These are phyloP conservation scores for Phytophthora ohioensis DNA, from an alignment of 352 stramenopile species.

Conservation along the genomic window DNA sequence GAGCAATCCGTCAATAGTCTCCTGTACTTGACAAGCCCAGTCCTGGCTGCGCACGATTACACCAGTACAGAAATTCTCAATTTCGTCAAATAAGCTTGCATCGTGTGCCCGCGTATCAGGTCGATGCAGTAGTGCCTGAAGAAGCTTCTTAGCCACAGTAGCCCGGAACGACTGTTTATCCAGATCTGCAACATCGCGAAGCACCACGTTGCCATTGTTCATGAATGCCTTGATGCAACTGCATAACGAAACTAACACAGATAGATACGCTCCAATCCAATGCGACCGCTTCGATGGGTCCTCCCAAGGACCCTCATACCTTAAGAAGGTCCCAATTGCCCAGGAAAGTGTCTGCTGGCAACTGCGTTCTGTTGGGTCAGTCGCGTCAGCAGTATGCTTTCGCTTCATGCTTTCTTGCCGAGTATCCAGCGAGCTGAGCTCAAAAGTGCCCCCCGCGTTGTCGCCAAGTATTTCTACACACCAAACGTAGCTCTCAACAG, in stretches of 20 bases:
- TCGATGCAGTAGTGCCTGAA: conserved; percentile 28
- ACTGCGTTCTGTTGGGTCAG: conserved; percentile 4
- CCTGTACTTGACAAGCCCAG: conserved; percentile 35
- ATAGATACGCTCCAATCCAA: conserved; percentile 39
- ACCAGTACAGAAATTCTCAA: conserved; percentile 43
- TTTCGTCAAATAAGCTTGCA: conserved; percentile 22
- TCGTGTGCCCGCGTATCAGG: conserved; percentile 22
- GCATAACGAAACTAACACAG: conserved; percentile 37
- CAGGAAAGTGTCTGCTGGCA: conserved; percentile 45
- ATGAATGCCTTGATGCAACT: conserved; percentile 36
- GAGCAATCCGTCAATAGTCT: conserved; percentile 30
- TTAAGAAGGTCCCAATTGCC: conserved; percentile 50
- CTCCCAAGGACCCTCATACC: conserved; percentile 36
- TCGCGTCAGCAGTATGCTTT: conserved; percentile 36
- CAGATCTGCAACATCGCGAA: conserved; percentile 34
- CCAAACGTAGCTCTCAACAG: conserved; percentile 67
- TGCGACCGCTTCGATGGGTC: conserved; percentile 9
- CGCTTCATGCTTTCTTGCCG: conserved; percentile 37
- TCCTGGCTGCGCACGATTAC: conserved; percentile 22
- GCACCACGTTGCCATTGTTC: conserved; percentile 7
- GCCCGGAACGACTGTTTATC: conserved; percentile 31
- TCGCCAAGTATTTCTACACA: conserved; percentile 56
- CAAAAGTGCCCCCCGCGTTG: conserved; percentile 34
- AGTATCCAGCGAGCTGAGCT: background rate
- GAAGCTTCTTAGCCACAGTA: conserved; percentile 34